Conservation (phyloP, 2,329 filamentous ascomycete genomes). For the Calonectria pteridis region DNA sequence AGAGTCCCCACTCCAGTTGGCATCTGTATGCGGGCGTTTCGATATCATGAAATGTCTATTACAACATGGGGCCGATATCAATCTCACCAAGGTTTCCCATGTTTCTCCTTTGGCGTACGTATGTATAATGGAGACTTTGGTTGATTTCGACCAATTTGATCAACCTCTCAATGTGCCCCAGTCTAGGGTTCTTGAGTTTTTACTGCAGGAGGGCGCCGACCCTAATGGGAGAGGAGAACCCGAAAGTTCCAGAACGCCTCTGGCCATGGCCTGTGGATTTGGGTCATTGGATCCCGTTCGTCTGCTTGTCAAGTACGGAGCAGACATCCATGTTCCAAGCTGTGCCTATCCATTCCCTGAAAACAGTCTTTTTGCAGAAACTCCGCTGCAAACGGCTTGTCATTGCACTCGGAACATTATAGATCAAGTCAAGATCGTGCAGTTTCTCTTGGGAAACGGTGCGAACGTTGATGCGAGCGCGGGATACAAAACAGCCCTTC, state of each 20-base stretch:
- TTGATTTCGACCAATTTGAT: not conserved
- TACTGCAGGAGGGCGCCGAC: not conserved
- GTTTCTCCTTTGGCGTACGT: not conserved
- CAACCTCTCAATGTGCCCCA: not conserved
- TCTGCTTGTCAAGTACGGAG: not conserved
- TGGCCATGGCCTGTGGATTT: not conserved
- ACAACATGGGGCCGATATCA: not conserved
- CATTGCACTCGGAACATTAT: not conserved
- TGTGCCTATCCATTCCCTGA: accelerated
- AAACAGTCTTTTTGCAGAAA: not conserved
- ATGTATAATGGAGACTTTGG: not conserved
- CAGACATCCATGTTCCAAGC: not conserved
- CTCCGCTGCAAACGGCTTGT: not conserved
- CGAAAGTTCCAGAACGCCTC: not conserved
- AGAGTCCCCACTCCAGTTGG: not conserved
- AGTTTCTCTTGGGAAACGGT: not conserved
- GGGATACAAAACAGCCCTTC: not conserved
- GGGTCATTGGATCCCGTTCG: not conserved
- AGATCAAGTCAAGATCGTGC: not conserved
- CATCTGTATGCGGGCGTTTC: not conserved
- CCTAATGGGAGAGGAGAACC: not conserved
- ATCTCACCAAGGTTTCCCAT: not conserved
- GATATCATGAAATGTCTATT: not conserved
- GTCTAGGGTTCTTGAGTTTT: not conserved
- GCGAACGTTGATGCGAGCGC: not conserved